Evolutionary conservation across 2,329 filamentous ascomycete species (phyloP).

Genomic region (Neopestalotiopsis clavispora): DNA sequence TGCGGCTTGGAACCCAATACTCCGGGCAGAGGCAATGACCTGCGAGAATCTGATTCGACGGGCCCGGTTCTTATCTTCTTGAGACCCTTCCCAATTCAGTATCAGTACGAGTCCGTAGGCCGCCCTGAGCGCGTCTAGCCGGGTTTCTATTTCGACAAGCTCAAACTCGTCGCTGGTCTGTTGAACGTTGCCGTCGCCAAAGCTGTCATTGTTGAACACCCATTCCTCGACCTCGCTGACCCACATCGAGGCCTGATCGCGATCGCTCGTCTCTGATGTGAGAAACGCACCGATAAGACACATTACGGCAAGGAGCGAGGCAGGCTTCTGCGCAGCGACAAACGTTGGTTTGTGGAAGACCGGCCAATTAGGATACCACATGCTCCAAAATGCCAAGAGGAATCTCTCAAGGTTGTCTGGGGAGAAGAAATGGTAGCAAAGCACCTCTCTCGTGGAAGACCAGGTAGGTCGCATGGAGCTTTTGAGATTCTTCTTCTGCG

Average conservation of each 20-base stretch:
- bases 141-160: not conserved
- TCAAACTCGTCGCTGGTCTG: not conserved
- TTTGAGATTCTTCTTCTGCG: not conserved
- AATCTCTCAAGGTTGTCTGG: conserved; percentile 28
- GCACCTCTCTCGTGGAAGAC: not conserved
- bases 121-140: conserved; percentile 23
- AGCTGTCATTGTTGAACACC: conserved; percentile 26
- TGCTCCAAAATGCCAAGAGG: conserved; percentile 32
- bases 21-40: conserved; percentile 27
- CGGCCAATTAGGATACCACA: conserved; percentile 36
- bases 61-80: conserved; percentile 26
- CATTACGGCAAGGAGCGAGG: conserved; percentile 31
- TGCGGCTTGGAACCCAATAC: not conserved
- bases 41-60: conserved; percentile 28
- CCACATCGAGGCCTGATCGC: conserved; percentile 23
- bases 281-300: conserved; percentile 33
- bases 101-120: conserved; percentile 30
- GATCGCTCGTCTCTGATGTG: conserved; percentile 26
- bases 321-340: conserved; percentile 20
- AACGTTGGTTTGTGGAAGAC: conserved; percentile 34
- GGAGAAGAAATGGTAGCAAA: conserved; percentile 25
- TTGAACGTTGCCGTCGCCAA: conserved; percentile 12
- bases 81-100: conserved; percentile 31
- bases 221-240: conserved; percentile 29
- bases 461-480: not conserved